Conservation (phyloP, 805 yeast species). For the Debaryomyces maramus region DNA sequence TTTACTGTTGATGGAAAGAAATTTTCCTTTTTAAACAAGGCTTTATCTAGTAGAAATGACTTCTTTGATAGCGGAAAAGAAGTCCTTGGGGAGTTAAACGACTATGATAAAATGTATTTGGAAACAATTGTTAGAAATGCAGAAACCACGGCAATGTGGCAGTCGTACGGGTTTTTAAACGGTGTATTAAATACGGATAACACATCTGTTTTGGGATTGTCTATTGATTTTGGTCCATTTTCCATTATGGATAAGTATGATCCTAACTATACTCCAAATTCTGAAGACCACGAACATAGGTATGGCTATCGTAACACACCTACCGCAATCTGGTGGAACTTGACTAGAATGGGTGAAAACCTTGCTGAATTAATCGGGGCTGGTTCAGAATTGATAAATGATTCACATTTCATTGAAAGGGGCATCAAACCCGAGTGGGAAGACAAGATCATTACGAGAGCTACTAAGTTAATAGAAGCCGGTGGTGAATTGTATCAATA, state of each 20-base stretch:
- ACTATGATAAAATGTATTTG: conserved; percentile 69
- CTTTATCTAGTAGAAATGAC: conserved; percentile 19
- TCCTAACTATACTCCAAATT: conserved; percentile 83
- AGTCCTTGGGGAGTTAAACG: conserved; percentile 43
- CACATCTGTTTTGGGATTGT: conserved; percentile 82
- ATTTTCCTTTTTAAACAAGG: conserved; percentile 28
- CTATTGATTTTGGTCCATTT: conserved; percentile 95
- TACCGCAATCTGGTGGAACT: conserved; percentile 88
- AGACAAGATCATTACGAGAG: conserved; percentile 55
- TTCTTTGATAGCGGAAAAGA: conserved; percentile 17
- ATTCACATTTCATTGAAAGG: conserved; percentile 38
- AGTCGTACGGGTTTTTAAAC: conserved; percentile 86
- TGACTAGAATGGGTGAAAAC: conserved; percentile 80
- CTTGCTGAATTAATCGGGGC: conserved; percentile 80
- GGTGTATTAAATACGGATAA: conserved; percentile 96
- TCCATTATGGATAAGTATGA: conserved; percentile 85
- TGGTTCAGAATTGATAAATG: conserved; percentile 52
- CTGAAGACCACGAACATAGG: conserved; percentile 71
- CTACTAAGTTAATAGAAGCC: conserved; percentile 60
- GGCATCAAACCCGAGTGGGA: conserved; percentile 52
- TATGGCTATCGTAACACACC: conserved; percentile 87
- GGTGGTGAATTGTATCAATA: conserved; percentile 67
- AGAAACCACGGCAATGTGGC: conserved; percentile 77
- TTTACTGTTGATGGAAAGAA: conserved; percentile 39
- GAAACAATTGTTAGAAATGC: conserved; percentile 79